Evolutionary conservation across 495 filamentous ascomycete genomes (phyloP).

Genomic region (Entonaema liquescens): DNA sequence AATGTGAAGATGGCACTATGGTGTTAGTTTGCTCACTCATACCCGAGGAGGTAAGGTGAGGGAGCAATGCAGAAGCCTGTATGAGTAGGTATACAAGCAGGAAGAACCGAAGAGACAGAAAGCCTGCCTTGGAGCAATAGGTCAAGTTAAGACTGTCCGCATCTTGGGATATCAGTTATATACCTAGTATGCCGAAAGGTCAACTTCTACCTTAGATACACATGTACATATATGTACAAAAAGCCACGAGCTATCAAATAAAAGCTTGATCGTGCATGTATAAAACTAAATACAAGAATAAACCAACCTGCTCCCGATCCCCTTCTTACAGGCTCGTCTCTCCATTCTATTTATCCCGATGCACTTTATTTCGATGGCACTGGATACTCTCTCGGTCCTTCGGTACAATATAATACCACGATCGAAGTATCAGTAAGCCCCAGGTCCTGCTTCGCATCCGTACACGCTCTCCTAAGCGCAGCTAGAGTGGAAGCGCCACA

Average conservation of each 20-base stretch:
- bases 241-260: slow-evolving; percentile 7
- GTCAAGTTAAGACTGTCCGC: background rate
- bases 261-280: slow-evolving; percentile 6
- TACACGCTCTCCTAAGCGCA: slow-evolving; percentile 60
- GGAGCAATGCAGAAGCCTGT: background rate
- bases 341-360: background rate
- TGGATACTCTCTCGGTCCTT: slow-evolving; percentile 39
- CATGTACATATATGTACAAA: slow-evolving; percentile 17
- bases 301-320: background rate
- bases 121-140: background rate
- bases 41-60: background rate
- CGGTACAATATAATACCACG: slow-evolving; percentile 57
- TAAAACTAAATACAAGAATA: background rate
- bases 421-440: slow-evolving; percentile 55
- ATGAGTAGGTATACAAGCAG: slow-evolving; percentile 1
- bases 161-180: background rate
- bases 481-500: slow-evolving; percentile 69
- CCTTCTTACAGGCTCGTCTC: background rate
- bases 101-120: background rate
- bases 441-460: slow-evolving; percentile 40
- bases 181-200: background rate
- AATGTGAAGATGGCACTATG: background rate
- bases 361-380: slow-evolving; percentile 17
- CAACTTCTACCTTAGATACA: background rate
- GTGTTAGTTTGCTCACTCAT: too few species aligned